Evolutionary conservation across 2,329 filamentous ascomycete species (phyloP).

Genomic region (Esteya vermicola): DNA sequence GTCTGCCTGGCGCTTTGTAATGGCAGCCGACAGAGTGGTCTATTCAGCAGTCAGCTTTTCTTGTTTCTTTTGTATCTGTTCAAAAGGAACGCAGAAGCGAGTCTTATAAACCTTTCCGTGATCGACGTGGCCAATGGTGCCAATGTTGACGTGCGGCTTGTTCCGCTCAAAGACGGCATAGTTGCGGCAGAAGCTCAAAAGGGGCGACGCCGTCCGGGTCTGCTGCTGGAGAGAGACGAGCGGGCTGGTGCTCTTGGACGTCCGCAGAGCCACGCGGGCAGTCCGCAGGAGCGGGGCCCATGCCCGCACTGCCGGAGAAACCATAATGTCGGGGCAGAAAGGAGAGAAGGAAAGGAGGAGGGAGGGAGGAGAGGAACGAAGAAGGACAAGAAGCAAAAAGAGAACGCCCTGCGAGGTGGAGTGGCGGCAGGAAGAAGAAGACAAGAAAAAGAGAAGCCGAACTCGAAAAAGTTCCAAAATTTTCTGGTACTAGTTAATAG

Average conservation of each 20-base stretch:
- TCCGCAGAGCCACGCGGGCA: slow-evolving; percentile 52
- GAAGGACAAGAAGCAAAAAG: too few species aligned
- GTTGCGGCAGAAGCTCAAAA: slow-evolving; percentile 50
- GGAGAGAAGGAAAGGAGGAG: background rate
- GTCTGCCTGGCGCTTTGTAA: slow-evolving; percentile 93
- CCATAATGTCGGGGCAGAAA: slow-evolving; percentile 26
- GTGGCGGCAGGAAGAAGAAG: too few species aligned
- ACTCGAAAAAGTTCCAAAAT: slow-evolving; percentile 1
- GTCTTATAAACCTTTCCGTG: slow-evolving; percentile 70
- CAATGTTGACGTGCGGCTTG: slow-evolving; percentile 98
- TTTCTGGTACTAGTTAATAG: too few species aligned
- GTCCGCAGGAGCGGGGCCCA: slow-evolving; percentile 70
- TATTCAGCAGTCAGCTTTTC: slow-evolving; percentile 22
- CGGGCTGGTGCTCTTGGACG: slow-evolving; percentile 37
- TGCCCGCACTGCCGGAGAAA: slow-evolving; percentile 70
- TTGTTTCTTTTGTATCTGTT: background rate
- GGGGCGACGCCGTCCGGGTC: slow-evolving; percentile 37
- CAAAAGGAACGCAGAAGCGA: background rate
- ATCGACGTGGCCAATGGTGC: slow-evolving; percentile 98
- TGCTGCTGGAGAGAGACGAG: slow-evolving; percentile 66
- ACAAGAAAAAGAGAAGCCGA: background rate
- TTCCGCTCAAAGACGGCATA: slow-evolving; percentile 67
- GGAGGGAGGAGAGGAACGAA: background rate
- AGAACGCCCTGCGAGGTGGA: too few species aligned
- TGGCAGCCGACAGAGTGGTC: slow-evolving; percentile 96